A percentile compares a stretch with the other conserved stretches of the same genome.
Conservation (phyloP, 805 yeast species). For the Ascoidea rubescens region DNA sequence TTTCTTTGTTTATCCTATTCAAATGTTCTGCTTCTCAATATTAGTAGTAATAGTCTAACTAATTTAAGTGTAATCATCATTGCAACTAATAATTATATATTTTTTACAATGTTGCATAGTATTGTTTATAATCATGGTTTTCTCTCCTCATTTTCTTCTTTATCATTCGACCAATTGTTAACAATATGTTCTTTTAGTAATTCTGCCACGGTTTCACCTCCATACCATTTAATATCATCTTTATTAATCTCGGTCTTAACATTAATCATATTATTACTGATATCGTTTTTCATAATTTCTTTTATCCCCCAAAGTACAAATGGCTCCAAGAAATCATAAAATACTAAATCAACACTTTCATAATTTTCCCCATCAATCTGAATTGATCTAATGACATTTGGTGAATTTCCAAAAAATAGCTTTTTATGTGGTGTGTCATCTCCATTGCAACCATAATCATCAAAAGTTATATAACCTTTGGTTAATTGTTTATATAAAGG, state of each 20-base stretch:
- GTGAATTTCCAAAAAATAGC: constrained; percentile 44
- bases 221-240: constrained; percentile 24
- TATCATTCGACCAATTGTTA: constrained; percentile 17
- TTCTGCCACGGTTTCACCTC: constrained; percentile 28
- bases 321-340: constrained; percentile 59
- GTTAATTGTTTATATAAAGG: constrained; percentile 17
- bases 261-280: constrained; percentile 13
- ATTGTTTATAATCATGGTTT: not conserved
- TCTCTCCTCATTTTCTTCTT: not conserved
- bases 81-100: not conserved
- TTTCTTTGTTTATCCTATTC: no score
- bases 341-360: constrained; percentile 49
- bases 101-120: not conserved
- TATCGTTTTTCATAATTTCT: no score
- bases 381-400: constrained; percentile 61
- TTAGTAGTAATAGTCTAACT: no score
- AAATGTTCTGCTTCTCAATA: no score
- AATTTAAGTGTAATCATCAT: no score
- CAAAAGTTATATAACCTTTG: constrained; percentile 71
- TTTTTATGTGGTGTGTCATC: constrained; percentile 69
- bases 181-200: constrained; percentile 27
- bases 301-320: constrained; percentile 31
- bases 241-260: constrained; percentile 5
- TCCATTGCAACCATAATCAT: constrained; percentile 77
- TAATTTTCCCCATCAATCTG: constrained; percentile 16